A percentile compares a stretch with the other conserved stretches of the same genome.
These are phyloP conservation scores for Saccharum spontaneum DNA, from an alignment of 176 grass and related monocot species.

Conservation along the genomic window DNA sequence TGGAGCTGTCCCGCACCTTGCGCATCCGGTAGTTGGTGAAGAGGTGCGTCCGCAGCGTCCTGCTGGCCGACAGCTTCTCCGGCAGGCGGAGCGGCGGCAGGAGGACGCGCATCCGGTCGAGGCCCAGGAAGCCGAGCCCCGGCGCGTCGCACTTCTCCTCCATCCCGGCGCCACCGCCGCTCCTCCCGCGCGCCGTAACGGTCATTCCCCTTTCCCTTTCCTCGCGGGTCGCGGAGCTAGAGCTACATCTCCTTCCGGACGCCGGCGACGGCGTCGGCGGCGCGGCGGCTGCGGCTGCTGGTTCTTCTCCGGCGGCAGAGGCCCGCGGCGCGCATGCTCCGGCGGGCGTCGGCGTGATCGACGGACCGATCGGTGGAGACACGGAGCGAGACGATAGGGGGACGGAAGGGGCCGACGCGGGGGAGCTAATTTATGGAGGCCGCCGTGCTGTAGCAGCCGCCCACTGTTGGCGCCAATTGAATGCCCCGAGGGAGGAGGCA, in stretches of 20 bases:
- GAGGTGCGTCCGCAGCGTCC: conserved; percentile 51
- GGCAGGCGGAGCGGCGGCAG: conserved; percentile 27
- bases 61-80: conserved; percentile 51
- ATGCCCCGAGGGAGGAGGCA: neutral
- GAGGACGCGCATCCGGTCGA: conserved; percentile 31
- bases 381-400: neutral
- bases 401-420: neutral
- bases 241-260: conserved; percentile 22
- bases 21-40: conserved; percentile 54
- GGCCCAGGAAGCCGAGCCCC: conserved; percentile 38
- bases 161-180: conserved; percentile 13
- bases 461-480: conserved; percentile 7
- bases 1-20: conserved; percentile 38
- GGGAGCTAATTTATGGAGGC: conserved; percentile 19
- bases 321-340: conserved; percentile 17
- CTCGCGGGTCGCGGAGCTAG: neutral
- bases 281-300: neutral
- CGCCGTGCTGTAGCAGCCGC: conserved; percentile 16
- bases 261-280: neutral
- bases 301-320: neutral
- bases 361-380: neutral
- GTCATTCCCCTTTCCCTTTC: neutral
- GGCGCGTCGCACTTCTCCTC: conserved; percentile 22
- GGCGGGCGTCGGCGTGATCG: conserved; percentile 11
- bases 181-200: neutral